phyloP scores from a whole-genome alignment of 495 filamentous ascomycete genomes.

The Aspergillus sclerotioniger region DNA sequence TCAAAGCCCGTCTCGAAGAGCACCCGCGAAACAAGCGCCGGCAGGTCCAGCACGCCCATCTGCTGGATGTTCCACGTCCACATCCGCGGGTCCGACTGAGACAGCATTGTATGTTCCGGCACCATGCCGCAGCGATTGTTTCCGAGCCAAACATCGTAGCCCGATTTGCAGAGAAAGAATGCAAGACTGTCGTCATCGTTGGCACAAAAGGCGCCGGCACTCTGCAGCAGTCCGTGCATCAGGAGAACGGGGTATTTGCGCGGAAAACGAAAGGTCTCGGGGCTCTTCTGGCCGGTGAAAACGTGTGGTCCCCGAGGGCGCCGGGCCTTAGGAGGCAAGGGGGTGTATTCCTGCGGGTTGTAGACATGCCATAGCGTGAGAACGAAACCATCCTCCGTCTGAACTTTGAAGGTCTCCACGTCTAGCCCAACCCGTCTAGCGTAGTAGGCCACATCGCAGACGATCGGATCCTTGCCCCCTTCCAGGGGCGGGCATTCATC shows the following conservation, averaged over 20 bases:
- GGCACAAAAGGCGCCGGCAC: conserved; percentile 80
- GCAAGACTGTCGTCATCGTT: conserved; percentile 90
- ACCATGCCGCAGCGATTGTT: conserved; percentile 90
- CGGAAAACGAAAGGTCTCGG: conserved; percentile 26
- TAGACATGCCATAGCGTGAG: conserved; percentile 88
- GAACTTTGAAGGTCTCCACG: conserved; percentile 76
- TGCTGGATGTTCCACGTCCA: conserved; percentile 97
- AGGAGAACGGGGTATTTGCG: conserved; percentile 84
- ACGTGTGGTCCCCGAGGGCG: conserved; percentile 33
- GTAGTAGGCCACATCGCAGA: conserved; percentile 83
- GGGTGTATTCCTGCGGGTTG: conserved; percentile 70
- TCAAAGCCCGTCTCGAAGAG: conserved; percentile 78
- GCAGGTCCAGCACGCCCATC: conserved; percentile 89
- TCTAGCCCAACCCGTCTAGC: conserved; percentile 85
- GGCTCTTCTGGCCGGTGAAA: conserved; percentile 26
- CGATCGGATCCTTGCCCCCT: conserved; percentile 73
- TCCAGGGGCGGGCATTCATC: conserved; percentile 69
- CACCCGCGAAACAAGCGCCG: conserved; percentile 81
- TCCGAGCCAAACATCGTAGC: conserved; percentile 96
- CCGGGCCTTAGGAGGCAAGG: conserved; percentile 38
- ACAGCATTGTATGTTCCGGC: conserved; percentile 70
- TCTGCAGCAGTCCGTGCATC: conserved; percentile 87
- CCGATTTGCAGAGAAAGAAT: conserved; percentile 86
- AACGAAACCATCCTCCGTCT: conserved; percentile 94
- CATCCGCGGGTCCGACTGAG: conserved; percentile 80